Evolutionary conservation across 2,329 filamentous ascomycete genomes (phyloP), one percentile per base, ranked within the genome.

Genomic region (Colletotrichum navitas): DNA sequence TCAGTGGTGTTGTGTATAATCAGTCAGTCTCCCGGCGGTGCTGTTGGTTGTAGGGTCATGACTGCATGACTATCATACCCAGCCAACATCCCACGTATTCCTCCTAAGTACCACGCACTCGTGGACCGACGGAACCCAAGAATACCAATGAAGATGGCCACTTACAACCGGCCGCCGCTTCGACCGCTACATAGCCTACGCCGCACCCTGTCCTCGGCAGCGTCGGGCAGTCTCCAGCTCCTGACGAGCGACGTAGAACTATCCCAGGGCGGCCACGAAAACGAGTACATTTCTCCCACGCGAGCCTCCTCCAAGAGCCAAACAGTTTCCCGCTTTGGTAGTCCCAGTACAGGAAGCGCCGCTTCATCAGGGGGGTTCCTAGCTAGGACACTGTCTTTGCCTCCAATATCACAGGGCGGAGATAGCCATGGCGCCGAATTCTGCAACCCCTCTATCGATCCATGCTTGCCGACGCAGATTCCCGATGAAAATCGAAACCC

Each of bases 221-320:
- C 55, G 2, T n/a, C 26, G 4, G 56, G 63, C 12, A 21, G 68
- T 12, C 26, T 70, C 21, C 56, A 43, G 2, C 55, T 67, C 14
- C 39, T 70, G 34, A 51, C 68, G 16, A 61, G 68, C 63, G 68
- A 70, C 8, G 41, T 56, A 6, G 63, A 70, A 7, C 47, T 61
- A 1, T 49, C 49, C 8, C 63, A 43, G 36, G 39, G 41, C 49
- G 18, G 32, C 14, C 24, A 34, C 16, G 32, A 67, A 32, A 16
- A 62, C 26, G 63, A 67, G 10, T 26, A 56, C 41, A 51, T 34
- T 5, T 61, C 63, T 5, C 63, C 63, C 3, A 67, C 68, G 8
- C 55, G 63, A 14, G 34, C 36, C 0, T 56, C 63, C 47, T 34
- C 26, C 12, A 55, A 24, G 18, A n/a, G 5, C 29, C 52, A 18